A percentile compares a stretch with the other conserved stretches of the same genome.
These are phyloP conservation scores for Hypholoma fasciculare DNA, from an alignment of 768 basidiomycete species.

Conservation along the genomic window DNA sequence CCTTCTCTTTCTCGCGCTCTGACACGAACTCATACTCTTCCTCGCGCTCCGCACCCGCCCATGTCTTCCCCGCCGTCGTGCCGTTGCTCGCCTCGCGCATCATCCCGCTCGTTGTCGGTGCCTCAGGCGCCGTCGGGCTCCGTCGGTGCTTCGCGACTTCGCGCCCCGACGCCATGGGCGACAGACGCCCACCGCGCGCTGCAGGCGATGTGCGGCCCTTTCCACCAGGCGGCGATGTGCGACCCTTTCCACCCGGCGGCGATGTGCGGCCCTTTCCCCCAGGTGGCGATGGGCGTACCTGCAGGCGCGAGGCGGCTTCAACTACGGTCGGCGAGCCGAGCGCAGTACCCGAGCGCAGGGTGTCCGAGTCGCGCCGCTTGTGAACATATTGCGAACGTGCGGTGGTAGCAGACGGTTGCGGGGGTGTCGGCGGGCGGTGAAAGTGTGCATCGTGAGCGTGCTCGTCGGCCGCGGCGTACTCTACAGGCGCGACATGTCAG, in stretches of 20 bases:
- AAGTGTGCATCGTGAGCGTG: constrained; percentile 36
- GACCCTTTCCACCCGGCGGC: constrained; percentile 11
- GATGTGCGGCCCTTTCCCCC: constrained; percentile 19
- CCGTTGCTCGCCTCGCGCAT: constrained; percentile 20
- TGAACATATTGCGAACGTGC: constrained; percentile 42
- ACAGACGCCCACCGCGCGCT: constrained; percentile 25
- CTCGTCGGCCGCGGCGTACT: constrained; percentile 38
- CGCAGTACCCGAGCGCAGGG: constrained; percentile 44
- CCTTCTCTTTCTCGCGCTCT: constrained; percentile 35
- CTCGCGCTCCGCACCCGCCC: constrained; percentile 39
- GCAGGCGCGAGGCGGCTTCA: constrained; percentile 26
- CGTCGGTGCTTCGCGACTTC: constrained; percentile 52
- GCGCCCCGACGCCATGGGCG: constrained; percentile 26
- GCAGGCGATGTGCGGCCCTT: constrained; percentile 19
- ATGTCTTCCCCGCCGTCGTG: constrained; percentile 34
- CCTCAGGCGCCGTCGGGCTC: constrained; percentile 72
- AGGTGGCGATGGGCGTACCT: constrained; percentile 24
- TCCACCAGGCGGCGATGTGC: constrained; percentile 26
- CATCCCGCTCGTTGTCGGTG: constrained; percentile 42
- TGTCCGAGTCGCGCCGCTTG: constrained; percentile 75
- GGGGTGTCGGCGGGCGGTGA: constrained; percentile 53
- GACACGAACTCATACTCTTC: constrained; percentile 30
- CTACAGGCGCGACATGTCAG: constrained; percentile 20
- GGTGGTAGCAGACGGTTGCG: constrained; percentile 22
- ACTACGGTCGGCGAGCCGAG: constrained; percentile 57